Percentiles rank a stretch among this genome's conserved stretches.
phyloP scores from a whole-genome alignment of 495 filamentous ascomycete species.

The Evernia prunastri region DNA sequence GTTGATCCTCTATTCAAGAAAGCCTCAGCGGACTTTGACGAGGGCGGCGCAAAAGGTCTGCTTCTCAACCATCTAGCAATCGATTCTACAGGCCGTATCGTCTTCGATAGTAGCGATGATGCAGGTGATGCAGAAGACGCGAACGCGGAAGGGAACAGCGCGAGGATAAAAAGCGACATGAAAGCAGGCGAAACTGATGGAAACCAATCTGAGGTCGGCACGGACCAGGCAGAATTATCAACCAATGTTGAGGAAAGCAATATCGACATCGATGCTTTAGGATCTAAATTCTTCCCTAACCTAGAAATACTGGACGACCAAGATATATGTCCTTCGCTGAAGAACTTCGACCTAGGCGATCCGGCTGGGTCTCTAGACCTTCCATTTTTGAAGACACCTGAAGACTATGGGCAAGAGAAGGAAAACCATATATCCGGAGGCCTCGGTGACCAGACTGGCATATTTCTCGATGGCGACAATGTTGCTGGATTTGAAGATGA shows the following conservation, averaged over 20 bases:
- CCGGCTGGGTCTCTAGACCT: conserved; percentile 78
- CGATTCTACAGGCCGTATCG: conserved; percentile 82
- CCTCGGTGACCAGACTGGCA: conserved; percentile 63
- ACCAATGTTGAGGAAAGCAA: conserved; percentile 56
- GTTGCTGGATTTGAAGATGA: conserved; percentile 73
- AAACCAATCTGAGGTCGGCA: conserved; percentile 34
- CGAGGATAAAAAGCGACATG: conserved; percentile 45
- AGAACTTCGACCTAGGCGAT: conserved; percentile 85
- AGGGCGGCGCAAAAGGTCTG: conserved; percentile 93
- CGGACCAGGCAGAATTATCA: conserved; percentile 34
- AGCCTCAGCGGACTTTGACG: conserved; percentile 94
- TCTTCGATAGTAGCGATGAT: conserved; percentile 97
- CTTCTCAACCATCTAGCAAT: conserved; percentile 93
- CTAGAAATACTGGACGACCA: conserved; percentile 68
- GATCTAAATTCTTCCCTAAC: conserved; percentile 79
- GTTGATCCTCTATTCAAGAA: conserved; percentile 99
- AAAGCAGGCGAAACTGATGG: conserved; percentile 30
- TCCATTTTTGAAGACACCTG: conserved; percentile 82
- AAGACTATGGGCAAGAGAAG: conserved; percentile 70
- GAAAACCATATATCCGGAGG: conserved; percentile 44
- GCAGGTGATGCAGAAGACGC: conserved; percentile 67
- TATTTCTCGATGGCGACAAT: conserved; percentile 80
- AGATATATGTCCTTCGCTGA: conserved; percentile 92
- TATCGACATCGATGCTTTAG: conserved; percentile 70
- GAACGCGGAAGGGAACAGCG: conserved; percentile 39